Evolutionary conservation across 306 rosid genomes (phyloP).

Genomic region (Rubus parviflorus): DNA sequence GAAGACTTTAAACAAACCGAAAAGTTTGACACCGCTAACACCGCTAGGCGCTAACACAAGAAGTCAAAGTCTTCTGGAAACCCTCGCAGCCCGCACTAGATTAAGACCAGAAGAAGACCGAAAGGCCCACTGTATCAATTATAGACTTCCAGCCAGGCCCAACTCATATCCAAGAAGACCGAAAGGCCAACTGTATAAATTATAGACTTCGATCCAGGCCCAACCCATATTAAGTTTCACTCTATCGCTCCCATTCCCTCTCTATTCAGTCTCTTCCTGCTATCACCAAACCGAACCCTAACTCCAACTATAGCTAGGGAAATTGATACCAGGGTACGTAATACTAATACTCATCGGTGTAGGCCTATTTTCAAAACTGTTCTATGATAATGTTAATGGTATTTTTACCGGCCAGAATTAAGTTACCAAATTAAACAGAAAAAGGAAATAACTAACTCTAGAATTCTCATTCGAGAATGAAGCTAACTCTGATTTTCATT

Average conservation of each 20-base stretch:
- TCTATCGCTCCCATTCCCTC: conserved; percentile 27
- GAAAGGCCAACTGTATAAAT: neutral
- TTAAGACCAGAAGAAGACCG: neutral
- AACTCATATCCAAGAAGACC: neutral
- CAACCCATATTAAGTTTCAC: neutral
- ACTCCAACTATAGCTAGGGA: too few relatives aligned
- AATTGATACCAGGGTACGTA: too few relatives aligned
- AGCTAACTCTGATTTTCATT: neutral
- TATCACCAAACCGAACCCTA: conserved; percentile 21
- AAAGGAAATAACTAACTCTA: too few relatives aligned
- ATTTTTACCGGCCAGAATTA: too few relatives aligned
- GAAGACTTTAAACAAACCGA: neutral
- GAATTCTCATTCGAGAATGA: neutral
- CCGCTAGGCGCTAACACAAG: neutral
- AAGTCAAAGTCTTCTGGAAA: neutral
- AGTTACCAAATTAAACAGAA: too few relatives aligned
- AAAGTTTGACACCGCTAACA: neutral
- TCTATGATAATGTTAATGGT: too few relatives aligned
- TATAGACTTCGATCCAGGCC: neutral
- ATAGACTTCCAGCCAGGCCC: neutral
- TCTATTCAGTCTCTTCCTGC: conserved; percentile 12
- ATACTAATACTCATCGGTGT: too few relatives aligned
- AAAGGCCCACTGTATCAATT: too few relatives aligned
- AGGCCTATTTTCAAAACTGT: too few relatives aligned
- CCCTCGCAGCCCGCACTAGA: neutral